Base-by-base conservation (phyloP, 1,139 yeast genomes). In the Saccharomycopsis phalli region DNA sequence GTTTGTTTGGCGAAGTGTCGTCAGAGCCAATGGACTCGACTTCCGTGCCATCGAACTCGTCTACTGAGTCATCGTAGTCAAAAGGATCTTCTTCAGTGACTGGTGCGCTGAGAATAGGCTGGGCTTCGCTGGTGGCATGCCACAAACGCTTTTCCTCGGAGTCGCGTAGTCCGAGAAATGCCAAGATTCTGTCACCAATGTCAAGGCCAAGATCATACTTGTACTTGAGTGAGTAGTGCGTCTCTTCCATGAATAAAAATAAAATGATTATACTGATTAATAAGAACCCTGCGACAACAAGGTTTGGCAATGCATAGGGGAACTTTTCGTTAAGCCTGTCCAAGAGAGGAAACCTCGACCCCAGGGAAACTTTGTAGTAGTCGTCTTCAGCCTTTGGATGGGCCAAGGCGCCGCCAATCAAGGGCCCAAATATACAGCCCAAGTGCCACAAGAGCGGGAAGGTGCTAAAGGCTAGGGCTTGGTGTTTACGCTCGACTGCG, bases 221-320 rank as follows among this genome's bases (percentile, higher is more conserved):
- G 43, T 62, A 50, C 49, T 62, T 66, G 40, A 57, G 58, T 29
- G 57, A 55, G 17, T 63, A 68, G 51, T 74, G 78, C 3, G 82
- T 74, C 54, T 78, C 86, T 52, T 77, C 81, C 29, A 78, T 56
- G 50, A 76, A 76, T 36, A 78, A 62, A 39, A 71, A 58, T n/a
- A 63, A 75, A 28, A 63, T 48, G 2, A 63, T 19, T 14, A 65
- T 49, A 20, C 76, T 68, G 31, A 60, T 37, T 16, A 54, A 20
- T 25, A 76, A 57, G 37, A 71, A 58, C 2, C 51, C 4, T 3
- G 75, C 67, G 16, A 76, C 76, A 2, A 71, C 73, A 7, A 78
- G 51, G 52, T 76, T 78, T 3, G 81, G 76, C 47, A 76, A 58
- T 1, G 80, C 75, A 51, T 74, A 78, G 0, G 84, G 84, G 52